These are phyloP conservation scores for Paraphoma chrysanthemicola DNA, from an alignment of 2,329 filamentous ascomycete species.

Conservation along the genomic window DNA sequence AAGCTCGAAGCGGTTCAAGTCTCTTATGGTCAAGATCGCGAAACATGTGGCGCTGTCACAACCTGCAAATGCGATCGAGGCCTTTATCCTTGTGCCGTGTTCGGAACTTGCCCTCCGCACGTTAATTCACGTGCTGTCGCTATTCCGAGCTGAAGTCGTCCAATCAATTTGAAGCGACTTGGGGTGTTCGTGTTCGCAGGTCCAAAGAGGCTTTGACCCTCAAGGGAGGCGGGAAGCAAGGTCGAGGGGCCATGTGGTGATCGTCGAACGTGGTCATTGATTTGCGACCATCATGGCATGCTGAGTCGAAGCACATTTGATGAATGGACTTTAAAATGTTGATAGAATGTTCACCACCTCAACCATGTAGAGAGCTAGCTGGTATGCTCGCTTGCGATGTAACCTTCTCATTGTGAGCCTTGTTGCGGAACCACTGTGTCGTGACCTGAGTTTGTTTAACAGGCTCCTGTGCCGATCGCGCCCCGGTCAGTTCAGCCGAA, in stretches of 20 bases:
- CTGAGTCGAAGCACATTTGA: too few relatives aligned
- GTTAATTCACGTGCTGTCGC: slow-evolving; percentile 2
- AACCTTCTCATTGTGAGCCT: slow-evolving; percentile 2
- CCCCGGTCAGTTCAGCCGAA: slow-evolving; percentile 32
- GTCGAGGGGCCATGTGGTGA: slow-evolving; percentile 46
- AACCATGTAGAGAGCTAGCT: neutral
- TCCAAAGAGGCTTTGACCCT: slow-evolving; percentile 33
- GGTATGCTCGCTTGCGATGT: neutral
- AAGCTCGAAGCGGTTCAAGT: slow-evolving; percentile 10
- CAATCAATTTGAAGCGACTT: slow-evolving; percentile 8
- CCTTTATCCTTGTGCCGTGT: slow-evolving; percentile 20
- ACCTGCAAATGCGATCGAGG: slow-evolving; percentile 17
- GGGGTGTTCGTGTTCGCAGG: slow-evolving; percentile 27
- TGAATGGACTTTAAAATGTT: too few relatives aligned
- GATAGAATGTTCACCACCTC: too few relatives aligned
- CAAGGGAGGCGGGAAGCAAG: slow-evolving; percentile 47
- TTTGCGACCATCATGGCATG: neutral
- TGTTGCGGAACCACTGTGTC: slow-evolving; percentile 20
- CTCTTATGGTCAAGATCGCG: slow-evolving; percentile 21
- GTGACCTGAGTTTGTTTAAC: slow-evolving; percentile 25
- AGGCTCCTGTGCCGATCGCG: slow-evolving; percentile 30
- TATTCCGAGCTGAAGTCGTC: slow-evolving; percentile 10
- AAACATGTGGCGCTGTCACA: slow-evolving; percentile 29
- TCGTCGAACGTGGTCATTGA: slow-evolving; percentile 33
- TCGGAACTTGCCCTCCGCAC: slow-evolving; percentile 26